phyloP scores from a whole-genome alignment of 2,329 filamentous ascomycete species.

The Phaeosphaeria sp. region DNA sequence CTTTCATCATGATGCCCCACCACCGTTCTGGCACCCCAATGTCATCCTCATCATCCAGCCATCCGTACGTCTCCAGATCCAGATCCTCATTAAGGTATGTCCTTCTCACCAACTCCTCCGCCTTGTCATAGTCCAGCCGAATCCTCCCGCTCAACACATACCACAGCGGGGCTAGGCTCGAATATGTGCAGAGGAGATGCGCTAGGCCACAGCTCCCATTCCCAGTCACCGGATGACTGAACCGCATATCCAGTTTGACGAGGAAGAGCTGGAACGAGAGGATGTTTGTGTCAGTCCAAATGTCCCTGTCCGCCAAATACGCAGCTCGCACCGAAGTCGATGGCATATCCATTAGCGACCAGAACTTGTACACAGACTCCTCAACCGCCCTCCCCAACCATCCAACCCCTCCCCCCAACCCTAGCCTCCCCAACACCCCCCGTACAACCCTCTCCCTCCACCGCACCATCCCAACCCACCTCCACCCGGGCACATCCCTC shows the following conservation, averaged over 20 bases:
- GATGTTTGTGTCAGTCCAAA: slow-evolving; percentile 68
- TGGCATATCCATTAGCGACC: slow-evolving; percentile 73
- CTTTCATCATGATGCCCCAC: slow-evolving; percentile 46
- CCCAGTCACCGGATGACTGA: slow-evolving; percentile 68
- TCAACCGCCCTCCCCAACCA: slow-evolving; percentile 53
- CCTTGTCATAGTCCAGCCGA: slow-evolving; percentile 49
- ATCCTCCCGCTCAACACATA: slow-evolving; percentile 59
- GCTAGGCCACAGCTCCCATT: slow-evolving; percentile 50
- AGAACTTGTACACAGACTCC: slow-evolving; percentile 66
- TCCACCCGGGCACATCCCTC: slow-evolving; percentile 64
- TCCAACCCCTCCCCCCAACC: slow-evolving; percentile 51
- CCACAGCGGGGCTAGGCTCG: slow-evolving; percentile 50
- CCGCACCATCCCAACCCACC: slow-evolving; percentile 72
- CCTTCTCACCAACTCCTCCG: slow-evolving; percentile 19
- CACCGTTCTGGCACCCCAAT: slow-evolving; percentile 35
- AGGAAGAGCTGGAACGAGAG: slow-evolving; percentile 69
- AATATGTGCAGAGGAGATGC: slow-evolving; percentile 61
- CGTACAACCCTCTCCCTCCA: slow-evolving; percentile 54
- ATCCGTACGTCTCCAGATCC: slow-evolving; percentile 20
- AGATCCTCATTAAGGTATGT: slow-evolving; percentile 31
- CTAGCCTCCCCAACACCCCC: slow-evolving; percentile 56
- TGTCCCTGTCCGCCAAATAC: slow-evolving; percentile 58
- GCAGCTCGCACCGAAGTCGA: slow-evolving; percentile 62
- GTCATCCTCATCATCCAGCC: slow-evolving; percentile 31
- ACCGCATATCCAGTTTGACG: slow-evolving; percentile 73